A percentile compares a stretch with the other conserved stretches of the same genome.
phyloP scores from a whole-genome alignment of 345 rosid genomes.

The Rhizophora mangle region DNA sequence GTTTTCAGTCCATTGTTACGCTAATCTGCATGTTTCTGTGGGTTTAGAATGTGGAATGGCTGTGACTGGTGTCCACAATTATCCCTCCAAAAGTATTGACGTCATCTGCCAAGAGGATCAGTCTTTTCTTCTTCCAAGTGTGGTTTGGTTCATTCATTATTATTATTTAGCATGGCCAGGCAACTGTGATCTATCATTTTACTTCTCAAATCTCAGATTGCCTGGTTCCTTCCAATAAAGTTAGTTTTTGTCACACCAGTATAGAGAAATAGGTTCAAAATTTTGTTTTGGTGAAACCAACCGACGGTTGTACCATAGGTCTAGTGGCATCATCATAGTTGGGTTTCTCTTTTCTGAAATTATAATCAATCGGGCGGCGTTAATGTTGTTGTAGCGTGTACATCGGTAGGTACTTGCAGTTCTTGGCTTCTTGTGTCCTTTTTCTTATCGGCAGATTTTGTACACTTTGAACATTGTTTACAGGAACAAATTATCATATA shows the following conservation, averaged over 20 bases:
- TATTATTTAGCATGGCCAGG: slow-evolving; percentile 39
- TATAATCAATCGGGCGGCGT: slow-evolving; percentile 4
- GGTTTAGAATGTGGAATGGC: slow-evolving; percentile 5
- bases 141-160: slow-evolving; percentile 22
- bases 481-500: neutral
- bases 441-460: neutral
- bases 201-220: slow-evolving; percentile 34
- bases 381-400: neutral
- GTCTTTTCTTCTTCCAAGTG: neutral
- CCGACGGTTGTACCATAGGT: slow-evolving; percentile 17
- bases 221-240: slow-evolving; percentile 37
- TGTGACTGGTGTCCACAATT: slow-evolving; percentile 7
- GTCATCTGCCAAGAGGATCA: slow-evolving; percentile 1
- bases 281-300: slow-evolving; percentile 14
- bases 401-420: neutral
- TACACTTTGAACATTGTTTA: neutral
- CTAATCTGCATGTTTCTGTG: slow-evolving; percentile 25
- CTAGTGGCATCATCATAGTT: neutral
- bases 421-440: neutral
- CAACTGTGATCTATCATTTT: slow-evolving; percentile 37
- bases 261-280: slow-evolving; percentile 15
- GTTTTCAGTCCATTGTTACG: neutral
- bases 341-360: neutral
- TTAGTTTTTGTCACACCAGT: slow-evolving; percentile 8
- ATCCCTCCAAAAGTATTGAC: neutral